Conservation (phyloP, 2,329 filamentous ascomycete genomes). For the Neonectria ditissima region DNA sequence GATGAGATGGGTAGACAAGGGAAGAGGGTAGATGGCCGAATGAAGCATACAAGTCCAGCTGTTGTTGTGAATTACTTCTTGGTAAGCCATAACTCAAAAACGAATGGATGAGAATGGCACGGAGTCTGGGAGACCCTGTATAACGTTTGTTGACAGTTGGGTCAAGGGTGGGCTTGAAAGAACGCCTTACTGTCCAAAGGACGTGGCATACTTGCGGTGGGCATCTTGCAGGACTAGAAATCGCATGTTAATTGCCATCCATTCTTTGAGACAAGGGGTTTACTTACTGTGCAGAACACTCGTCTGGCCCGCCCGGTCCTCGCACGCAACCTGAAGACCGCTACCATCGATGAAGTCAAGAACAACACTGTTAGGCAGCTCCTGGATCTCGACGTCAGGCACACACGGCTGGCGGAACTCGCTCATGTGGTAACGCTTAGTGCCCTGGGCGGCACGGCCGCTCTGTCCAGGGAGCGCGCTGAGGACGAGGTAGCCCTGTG, state of each 20-base stretch:
- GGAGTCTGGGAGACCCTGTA: constrained; percentile 1
- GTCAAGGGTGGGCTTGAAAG: neutral
- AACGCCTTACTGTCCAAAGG: constrained; percentile 47
- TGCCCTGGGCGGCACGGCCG: constrained; percentile 57
- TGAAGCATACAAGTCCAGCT: neutral
- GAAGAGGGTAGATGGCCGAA: constrained; percentile 9
- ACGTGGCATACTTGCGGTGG: constrained; percentile 48
- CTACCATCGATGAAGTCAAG: constrained; percentile 71
- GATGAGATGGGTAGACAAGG: constrained; percentile 5
- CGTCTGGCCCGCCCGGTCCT: constrained; percentile 69
- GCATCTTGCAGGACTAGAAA: constrained; percentile 52
- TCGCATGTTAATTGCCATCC: constrained; percentile 4
- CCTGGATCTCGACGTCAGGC: constrained; percentile 91
- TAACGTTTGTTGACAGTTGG: neutral
- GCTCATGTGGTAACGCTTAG: constrained; percentile 85
- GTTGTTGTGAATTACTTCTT: constrained; percentile 5
- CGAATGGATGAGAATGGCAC: constrained; percentile 11
- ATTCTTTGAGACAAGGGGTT: neutral
- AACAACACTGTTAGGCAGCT: constrained; percentile 86
- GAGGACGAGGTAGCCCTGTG: constrained; percentile 84
- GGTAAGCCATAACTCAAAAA: constrained; percentile 11
- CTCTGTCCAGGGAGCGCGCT: constrained; percentile 70
- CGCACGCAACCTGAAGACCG: constrained; percentile 73
- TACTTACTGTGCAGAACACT: constrained; percentile 66
- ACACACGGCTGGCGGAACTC: constrained; percentile 84